These are phyloP conservation scores for Torulaspora maleeae DNA, from an alignment of 805 yeast species.

Conservation along the genomic window DNA sequence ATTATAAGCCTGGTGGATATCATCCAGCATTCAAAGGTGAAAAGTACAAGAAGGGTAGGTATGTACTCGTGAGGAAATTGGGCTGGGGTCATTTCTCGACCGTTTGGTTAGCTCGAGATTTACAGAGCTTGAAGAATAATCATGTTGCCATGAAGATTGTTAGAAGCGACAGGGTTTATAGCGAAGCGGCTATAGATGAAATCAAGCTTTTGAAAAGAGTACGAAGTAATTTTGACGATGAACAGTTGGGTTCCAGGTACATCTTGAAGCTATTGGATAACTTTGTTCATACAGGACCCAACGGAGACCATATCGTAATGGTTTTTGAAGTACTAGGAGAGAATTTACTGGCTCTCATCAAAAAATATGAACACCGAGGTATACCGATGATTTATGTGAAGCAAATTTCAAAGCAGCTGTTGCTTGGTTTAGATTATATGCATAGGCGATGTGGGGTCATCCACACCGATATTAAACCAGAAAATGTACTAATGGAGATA, in stretches of 20 bases:
- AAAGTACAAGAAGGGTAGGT: constrained; percentile 66
- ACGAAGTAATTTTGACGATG: constrained; percentile 36
- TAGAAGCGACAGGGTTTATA: constrained; percentile 81
- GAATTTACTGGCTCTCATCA: constrained; percentile 76
- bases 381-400: constrained; percentile 73
- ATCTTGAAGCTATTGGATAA: constrained; percentile 78
- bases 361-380: constrained; percentile 71
- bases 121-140: constrained; percentile 40
- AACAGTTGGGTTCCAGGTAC: constrained; percentile 78
- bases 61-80: constrained; percentile 76
- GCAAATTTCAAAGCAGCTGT: constrained; percentile 73
- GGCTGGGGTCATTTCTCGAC: constrained; percentile 99
- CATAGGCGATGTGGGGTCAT: constrained; percentile 66
- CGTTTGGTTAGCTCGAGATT: constrained; percentile 80
- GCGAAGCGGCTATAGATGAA: constrained; percentile 94
- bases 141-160: constrained; percentile 96
- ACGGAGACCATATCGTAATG: constrained; percentile 93
- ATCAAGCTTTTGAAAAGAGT: constrained; percentile 70
- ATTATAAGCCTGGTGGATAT: constrained; percentile 90
- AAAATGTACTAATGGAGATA: constrained; percentile 72
- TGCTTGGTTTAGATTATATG: constrained; percentile 60
- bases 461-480: constrained; percentile 75
- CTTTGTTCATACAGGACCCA: constrained; percentile 81
- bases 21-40: constrained; percentile 94
- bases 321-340: constrained; percentile 97